A percentile compares a stretch with the other conserved stretches of the same genome.
These are phyloP conservation scores for Pulveroboletus frians DNA, from an alignment of 768 basidiomycete genomes.

Conservation along the genomic window DNA sequence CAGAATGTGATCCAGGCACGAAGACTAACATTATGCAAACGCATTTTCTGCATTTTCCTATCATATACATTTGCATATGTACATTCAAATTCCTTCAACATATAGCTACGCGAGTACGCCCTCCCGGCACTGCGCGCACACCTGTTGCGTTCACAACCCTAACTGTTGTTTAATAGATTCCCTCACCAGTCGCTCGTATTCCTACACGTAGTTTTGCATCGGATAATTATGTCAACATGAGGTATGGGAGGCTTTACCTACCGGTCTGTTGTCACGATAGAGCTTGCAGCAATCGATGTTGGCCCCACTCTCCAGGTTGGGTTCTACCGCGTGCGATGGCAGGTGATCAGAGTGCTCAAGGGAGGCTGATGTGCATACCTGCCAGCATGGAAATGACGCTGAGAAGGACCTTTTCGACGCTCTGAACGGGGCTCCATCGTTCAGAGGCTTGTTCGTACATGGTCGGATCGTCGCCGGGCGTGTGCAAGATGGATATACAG, in stretches of 20 bases:
- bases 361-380: constrained; percentile 41
- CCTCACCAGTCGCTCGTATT: constrained; percentile 85
- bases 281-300: constrained; percentile 98
- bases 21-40: neutral
- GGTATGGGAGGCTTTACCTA: constrained; percentile 21
- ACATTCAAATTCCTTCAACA: neutral
- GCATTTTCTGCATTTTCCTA: too few species aligned
- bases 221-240: neutral
- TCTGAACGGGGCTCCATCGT: constrained; percentile 98
- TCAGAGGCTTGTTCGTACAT: constrained; percentile 96
- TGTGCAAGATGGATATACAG: constrained; percentile 97
- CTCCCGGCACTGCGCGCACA: constrained; percentile 1
- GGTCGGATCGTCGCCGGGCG: constrained; percentile 86
- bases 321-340: constrained; percentile 47
- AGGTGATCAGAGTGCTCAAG: neutral
- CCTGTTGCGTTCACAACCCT: constrained; percentile 46
- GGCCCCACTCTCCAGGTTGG: constrained; percentile 95
- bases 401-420: constrained; percentile 93
- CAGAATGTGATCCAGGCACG: neutral
- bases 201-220: constrained; percentile 32
- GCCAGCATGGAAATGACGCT: constrained; percentile 98
- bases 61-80: neutral
- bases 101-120: constrained; percentile 9
- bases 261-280: constrained; percentile 79
- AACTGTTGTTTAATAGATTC: constrained; percentile 82